A percentile compares a stretch with the other conserved stretches of the same genome.
phyloP scores from a whole-genome alignment of 306 rosid genomes.

The Canavalia gladiata region DNA sequence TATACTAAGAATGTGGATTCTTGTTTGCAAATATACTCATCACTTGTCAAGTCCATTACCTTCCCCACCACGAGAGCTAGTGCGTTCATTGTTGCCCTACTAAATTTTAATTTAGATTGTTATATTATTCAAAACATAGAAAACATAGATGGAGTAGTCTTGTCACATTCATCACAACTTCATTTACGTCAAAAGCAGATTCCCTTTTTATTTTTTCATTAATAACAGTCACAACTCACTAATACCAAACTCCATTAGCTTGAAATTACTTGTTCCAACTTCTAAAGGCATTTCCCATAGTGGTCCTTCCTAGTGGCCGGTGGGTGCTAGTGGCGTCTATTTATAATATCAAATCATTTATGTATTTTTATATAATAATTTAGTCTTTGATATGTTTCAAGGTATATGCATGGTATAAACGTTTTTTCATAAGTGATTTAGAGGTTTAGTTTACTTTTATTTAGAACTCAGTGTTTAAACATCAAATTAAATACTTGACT shows the following conservation, averaged over 20 bases:
- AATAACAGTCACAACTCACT: conserved; percentile 8
- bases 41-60: too few species aligned
- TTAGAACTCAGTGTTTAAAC: too few species aligned
- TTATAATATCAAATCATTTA: too few species aligned
- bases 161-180: conserved; percentile 27
- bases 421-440: too few species aligned
- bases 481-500: too few species aligned
- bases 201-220: conserved; percentile 11
- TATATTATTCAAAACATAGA: background rate
- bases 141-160: conserved; percentile 4
- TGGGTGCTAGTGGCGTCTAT: background rate
- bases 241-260: conserved; percentile 31
- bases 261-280: conserved; percentile 33
- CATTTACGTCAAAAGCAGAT: conserved; percentile 15
- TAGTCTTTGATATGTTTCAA: too few species aligned
- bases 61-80: background rate
- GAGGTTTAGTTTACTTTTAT: too few species aligned
- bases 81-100: background rate
- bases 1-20: too few species aligned
- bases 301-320: background rate
- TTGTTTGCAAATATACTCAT: too few species aligned
- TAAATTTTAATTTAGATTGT: background rate
- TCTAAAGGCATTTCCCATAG: background rate
- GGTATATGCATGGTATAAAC: too few species aligned
- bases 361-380: too few species aligned